Evolutionary conservation across 192 early-diverging fungal species (phyloP).

Genomic region (Haplosporangium gracile): DNA sequence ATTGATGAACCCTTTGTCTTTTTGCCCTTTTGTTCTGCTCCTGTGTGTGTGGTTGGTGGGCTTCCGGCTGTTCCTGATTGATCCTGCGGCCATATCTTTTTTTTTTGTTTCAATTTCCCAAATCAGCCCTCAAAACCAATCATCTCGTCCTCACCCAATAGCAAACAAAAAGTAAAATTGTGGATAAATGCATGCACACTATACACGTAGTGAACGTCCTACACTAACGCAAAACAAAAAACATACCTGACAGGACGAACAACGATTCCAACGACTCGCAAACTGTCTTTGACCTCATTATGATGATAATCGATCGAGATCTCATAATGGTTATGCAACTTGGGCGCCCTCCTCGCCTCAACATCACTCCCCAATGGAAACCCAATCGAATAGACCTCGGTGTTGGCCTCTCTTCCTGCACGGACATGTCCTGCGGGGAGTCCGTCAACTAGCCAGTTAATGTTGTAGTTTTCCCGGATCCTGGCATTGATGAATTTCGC

Average conservation of each 20-base stretch:
- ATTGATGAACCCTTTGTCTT: no score
- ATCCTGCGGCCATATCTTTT: not conserved
- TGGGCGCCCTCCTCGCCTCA: conserved; percentile 9
- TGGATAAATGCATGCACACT: no score
- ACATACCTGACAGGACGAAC: conserved; percentile 76
- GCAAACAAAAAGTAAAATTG: not conserved
- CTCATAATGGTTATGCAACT: conserved; percentile 91
- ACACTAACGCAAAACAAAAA: not conserved
- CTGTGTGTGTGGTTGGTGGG: no score
- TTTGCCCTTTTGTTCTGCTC: no score
- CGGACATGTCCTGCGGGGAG: conserved; percentile 86
- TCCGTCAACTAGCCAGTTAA: conserved; percentile 94
- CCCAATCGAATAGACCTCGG: conserved; percentile 79
- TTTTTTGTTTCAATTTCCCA: not conserved
- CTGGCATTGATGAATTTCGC: conserved; percentile 90
- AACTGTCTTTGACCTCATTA: conserved; percentile 66
- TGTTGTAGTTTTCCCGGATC: conserved; percentile 80
- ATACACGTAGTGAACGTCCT: not conserved
- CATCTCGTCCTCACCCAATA: not conserved
- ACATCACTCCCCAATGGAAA: conserved; percentile 77
- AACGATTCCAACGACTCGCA: conserved; percentile 92
- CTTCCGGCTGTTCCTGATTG: not conserved
- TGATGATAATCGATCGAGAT: conserved; percentile 88
- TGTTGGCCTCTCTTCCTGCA: conserved; percentile 64
- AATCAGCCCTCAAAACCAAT: not conserved